Conservation (phyloP, 768 basidiomycete species). For the Xerocomellus chrysenteron region DNA sequence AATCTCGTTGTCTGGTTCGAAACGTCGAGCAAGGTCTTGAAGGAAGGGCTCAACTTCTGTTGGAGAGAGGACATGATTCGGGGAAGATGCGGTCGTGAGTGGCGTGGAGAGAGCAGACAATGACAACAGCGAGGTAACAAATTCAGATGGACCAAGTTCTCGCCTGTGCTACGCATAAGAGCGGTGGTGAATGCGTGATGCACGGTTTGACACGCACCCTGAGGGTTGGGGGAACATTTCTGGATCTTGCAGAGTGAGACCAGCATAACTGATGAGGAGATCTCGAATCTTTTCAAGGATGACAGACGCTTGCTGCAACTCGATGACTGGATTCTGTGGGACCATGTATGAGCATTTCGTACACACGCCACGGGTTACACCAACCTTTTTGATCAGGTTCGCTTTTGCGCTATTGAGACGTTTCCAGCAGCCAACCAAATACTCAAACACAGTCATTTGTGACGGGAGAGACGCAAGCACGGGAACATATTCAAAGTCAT, state of each 20-base stretch:
- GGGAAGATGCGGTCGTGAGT: conserved; percentile 47
- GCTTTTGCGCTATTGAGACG: conserved; percentile 60
- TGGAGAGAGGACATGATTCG: conserved; percentile 54
- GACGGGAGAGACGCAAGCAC: conserved; percentile 76
- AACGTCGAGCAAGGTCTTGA: conserved; percentile 77
- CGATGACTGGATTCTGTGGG: conserved; percentile 50
- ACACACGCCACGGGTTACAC: background rate
- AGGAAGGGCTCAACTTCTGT: conserved; percentile 79
- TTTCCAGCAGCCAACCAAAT: conserved; percentile 90
- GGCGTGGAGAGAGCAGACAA: conserved; percentile 69
- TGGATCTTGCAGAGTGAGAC: conserved; percentile 86
- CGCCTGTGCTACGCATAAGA: conserved; percentile 44
- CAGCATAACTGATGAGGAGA: conserved; percentile 84
- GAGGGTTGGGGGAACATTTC: conserved; percentile 91
- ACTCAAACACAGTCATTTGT: conserved; percentile 83
- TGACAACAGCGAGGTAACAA: conserved; percentile 78
- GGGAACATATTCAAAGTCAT: conserved; percentile 71
- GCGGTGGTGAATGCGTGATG: background rate
- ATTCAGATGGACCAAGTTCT: conserved; percentile 72
- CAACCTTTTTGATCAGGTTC: conserved; percentile 63
- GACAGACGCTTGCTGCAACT: conserved; percentile 57
- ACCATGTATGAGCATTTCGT: conserved; percentile 36
- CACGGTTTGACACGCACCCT: conserved; percentile 46
- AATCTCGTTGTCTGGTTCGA: conserved; percentile 77
- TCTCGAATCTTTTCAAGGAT: conserved; percentile 78